Evolutionary conservation across 1,139 yeast genomes (phyloP), one percentile per base, ranked within the genome.

Genomic region (Lodderomyces metapsilosis): DNA sequence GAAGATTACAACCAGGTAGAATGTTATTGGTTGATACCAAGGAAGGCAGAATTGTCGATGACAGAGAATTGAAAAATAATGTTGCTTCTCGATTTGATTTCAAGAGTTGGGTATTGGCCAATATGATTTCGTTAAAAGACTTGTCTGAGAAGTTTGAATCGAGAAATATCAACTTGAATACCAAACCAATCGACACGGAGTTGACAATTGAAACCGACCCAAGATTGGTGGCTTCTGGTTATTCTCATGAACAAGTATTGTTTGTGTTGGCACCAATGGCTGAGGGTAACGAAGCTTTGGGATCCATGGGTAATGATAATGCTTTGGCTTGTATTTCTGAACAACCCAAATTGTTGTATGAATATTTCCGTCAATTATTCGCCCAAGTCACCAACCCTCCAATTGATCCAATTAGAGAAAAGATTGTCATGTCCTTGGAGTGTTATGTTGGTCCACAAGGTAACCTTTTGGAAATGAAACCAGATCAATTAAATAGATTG

Each of bases 381-480:
- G 98, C 98, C 32, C 98, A 92, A 69, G 98, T 92, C 43, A 92
- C 98, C 34, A 92, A 92, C 66, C 98, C 98, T 46, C 98, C 98
- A 43, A 92, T 92, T 59, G 98, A 92, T 64, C 98, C 98, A 40
- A 92, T 92, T 54, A 84, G 98, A 64, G 98, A 92, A 68, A 83
- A 85, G 49, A 88, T 92, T 54, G 98, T 92, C 60, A 92, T 92
- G 98, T 88, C 96, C 13, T 76, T 92, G 54, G 97, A 91, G 62
- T 92, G 98, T 70, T 88, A 87, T 65, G 83, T 92, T 55, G 98
- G 98, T 43, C 98, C 98, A 18, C 98, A 92, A 66, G 97, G 98
- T 49, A 92, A 92, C 62, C 71, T 92, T 51, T 77, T 92, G 57
- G 98, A 92, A 64, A 88, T 89, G 89, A 83, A 84, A 59, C 84